These are phyloP conservation scores for Solanum hybrid DNA, from an alignment of 305 asterid species.

Conservation along the genomic window DNA sequence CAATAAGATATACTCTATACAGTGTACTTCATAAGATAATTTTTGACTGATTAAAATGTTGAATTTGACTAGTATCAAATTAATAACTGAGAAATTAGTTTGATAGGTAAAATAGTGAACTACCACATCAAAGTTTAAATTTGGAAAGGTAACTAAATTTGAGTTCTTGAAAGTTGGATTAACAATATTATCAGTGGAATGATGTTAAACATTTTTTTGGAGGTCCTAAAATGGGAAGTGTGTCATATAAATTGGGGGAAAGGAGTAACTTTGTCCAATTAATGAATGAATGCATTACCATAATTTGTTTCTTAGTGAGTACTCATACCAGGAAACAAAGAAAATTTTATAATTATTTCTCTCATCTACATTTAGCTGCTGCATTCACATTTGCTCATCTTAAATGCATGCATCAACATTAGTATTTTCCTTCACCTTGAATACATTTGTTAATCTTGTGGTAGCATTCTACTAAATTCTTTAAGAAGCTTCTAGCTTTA, in stretches of 20 bases:
- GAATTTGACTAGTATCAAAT: background rate
- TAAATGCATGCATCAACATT: background rate
- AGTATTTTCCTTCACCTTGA: background rate
- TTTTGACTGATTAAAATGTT: background rate
- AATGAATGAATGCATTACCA: background rate
- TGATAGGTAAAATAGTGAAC: background rate
- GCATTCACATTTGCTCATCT: background rate
- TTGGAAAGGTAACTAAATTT: background rate
- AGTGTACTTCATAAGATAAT: background rate
- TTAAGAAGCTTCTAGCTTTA: background rate
- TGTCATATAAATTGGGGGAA: background rate
- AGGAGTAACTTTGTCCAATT: background rate
- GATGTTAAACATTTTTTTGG: background rate
- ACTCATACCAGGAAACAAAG: background rate
- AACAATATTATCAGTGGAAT: background rate
- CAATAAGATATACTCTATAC: background rate
- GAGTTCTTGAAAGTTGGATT: background rate
- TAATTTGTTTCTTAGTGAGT: background rate
- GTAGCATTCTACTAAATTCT: background rate
- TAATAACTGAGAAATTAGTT: background rate
- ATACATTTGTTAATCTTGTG: background rate
- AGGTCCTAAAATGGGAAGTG: background rate
- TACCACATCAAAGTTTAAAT: background rate
- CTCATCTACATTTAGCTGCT: background rate
- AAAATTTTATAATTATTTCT: background rate